Evolutionary conservation across 768 basidiomycete species (phyloP), one percentile per base, ranked within the genome.

Genomic region (Trametes punicea): DNA sequence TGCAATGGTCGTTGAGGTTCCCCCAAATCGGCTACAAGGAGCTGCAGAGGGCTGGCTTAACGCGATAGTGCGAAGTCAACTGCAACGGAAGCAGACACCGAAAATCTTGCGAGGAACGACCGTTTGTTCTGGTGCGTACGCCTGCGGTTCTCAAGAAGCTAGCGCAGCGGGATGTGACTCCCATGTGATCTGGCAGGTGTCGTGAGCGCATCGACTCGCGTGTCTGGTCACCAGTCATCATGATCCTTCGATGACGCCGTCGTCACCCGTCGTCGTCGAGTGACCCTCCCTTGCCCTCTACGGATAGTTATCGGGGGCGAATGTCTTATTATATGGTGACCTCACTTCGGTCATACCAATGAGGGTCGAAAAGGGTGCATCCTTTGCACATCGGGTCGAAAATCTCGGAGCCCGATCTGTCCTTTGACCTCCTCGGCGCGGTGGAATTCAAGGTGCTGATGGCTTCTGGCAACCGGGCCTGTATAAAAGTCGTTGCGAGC

Each of bases 271-370:
- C 34, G 36, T 27, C 36, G 25, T 50, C 48, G 25, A 50, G 15
- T 50, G 48, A 50, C 48, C n/a, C 48, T 39, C 25, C 36, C 48
- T 50, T 47, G 23, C 16, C 15, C 33, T 13, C 18, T 25, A 26
- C 51, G 51, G 51, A 51, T 23, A 51, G 27, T 42, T 51, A 20
- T 51, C 51, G 51, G 51, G n/a, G n/a, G n/a, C n/a, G n/a, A n/a
- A 8, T 31, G 40, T 23, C 51, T 5, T 42, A 44, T 44, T 29
- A 42, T 21, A 3, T 13, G 3, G 21, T 20, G 6, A 6, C n/a
- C 10, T 9, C 29, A 11, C 27, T 18, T 26, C 29, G 4, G 5
- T 15, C 20, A 13, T 2, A 2, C 39, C 10, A 10, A 27, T 30
- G 26, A 30, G 10, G 11, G 13, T 5, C 11, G 26, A 34, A 21